These are phyloP conservation scores for Auriscalpium orientale DNA, from an alignment of 768 basidiomycete species.

Conservation along the genomic window DNA sequence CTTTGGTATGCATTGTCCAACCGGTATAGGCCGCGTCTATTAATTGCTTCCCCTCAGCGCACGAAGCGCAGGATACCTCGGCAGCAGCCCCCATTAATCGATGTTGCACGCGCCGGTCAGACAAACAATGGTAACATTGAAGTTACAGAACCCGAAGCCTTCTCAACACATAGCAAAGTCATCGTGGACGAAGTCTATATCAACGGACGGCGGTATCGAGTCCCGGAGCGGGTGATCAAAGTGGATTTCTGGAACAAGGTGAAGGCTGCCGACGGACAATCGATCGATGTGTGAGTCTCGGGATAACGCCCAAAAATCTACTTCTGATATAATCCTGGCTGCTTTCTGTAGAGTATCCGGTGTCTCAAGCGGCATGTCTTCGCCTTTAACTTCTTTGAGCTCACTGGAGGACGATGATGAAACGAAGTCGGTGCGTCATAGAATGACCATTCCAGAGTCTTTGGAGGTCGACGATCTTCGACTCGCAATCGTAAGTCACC, in stretches of 20 bases:
- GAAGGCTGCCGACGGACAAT: not conserved
- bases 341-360: not conserved
- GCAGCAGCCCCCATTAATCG: constrained; percentile 56
- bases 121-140: constrained; percentile 93
- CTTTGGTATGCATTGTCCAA: constrained; percentile 49
- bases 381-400: constrained; percentile 21
- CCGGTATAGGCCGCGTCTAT: constrained; percentile 6
- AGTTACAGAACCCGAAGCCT: constrained; percentile 61
- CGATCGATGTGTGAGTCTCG: too few relatives aligned
- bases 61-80: constrained; percentile 77
- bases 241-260: constrained; percentile 95
- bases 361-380: constrained; percentile 15
- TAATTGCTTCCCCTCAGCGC: constrained; percentile 38
- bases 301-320: not conserved
- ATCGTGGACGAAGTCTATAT: constrained; percentile 78
- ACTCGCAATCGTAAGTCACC: constrained; percentile 9
- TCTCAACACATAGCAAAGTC: constrained; percentile 39
- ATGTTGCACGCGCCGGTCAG: constrained; percentile 64
- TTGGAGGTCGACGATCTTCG: constrained; percentile 14
- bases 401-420: constrained; percentile 13
- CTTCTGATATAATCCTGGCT: too few relatives aligned
- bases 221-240: constrained; percentile 86
- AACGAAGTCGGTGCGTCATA: not conserved
- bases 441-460: not conserved
- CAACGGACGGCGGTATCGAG: constrained; percentile 83